Evolutionary conservation across 1,284 basidiomycete genomes (phyloP).

Genomic region (Golubevia pallescens): DNA sequence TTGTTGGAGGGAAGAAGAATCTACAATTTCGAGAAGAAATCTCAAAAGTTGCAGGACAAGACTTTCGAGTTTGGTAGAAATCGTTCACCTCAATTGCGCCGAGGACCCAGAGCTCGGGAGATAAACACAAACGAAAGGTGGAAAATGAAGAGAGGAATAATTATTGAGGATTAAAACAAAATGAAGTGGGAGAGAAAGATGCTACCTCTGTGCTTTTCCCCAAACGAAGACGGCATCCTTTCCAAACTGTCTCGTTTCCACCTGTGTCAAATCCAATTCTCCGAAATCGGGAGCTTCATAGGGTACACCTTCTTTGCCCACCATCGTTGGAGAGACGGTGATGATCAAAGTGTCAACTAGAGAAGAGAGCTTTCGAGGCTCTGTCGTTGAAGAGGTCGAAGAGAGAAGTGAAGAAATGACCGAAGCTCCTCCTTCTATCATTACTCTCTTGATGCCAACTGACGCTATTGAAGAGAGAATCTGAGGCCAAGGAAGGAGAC

Average conservation of each 20-base stretch:
- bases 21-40: too few relatives aligned
- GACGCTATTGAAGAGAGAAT: constrained; percentile 25
- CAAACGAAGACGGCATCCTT: constrained; percentile 53
- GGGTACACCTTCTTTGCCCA: constrained; percentile 75
- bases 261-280: constrained; percentile 29
- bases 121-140: too few relatives aligned
- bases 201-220: neutral
- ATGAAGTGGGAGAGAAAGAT: neutral
- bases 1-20: too few relatives aligned
- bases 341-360: constrained; percentile 77
- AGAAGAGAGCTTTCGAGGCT: constrained; percentile 55
- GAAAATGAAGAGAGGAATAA: too few relatives aligned
- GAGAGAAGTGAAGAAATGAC: constrained; percentile 80
- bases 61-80: too few relatives aligned
- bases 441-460: constrained; percentile 74
- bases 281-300: constrained; percentile 59
- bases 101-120: too few relatives aligned
- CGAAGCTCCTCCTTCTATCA: constrained; percentile 92
- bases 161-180: neutral
- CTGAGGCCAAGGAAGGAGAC: constrained; percentile 19
- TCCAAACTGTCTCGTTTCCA: constrained; percentile 44
- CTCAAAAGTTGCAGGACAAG: too few relatives aligned
- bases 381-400: constrained; percentile 11
- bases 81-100: too few relatives aligned
- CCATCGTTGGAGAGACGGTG: constrained; percentile 80